Conservation (phyloP, 495 filamentous ascomycete species). For the Talaromyces thailandensis region DNA sequence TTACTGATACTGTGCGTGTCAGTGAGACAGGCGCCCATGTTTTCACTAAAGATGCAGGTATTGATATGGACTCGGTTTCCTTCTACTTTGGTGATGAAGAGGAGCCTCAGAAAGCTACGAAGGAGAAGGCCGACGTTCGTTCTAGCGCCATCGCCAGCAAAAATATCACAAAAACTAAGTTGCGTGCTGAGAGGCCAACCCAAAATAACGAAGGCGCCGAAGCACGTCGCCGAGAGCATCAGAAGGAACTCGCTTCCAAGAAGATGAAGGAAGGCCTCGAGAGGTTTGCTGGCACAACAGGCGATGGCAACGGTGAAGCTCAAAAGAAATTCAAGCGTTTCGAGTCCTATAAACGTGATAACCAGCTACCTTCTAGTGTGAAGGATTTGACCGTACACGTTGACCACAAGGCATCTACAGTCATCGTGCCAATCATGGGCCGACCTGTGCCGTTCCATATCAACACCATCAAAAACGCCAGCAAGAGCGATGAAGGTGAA, state of each 20-base stretch:
- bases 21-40: conserved; percentile 62
- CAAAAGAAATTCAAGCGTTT: conserved; percentile 98
- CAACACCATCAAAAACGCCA: conserved; percentile 96
- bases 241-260: conserved; percentile 78
- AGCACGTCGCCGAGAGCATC: conserved; percentile 77
- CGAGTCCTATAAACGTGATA: conserved; percentile 98
- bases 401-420: conserved; percentile 79
- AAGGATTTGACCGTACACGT: conserved; percentile 81
- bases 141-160: conserved; percentile 77
- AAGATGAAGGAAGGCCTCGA: conserved; percentile 84
- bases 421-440: conserved; percentile 95
- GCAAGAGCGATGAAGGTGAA: conserved; percentile 90
- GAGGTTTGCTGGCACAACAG: conserved; percentile 69
- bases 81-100: conserved; percentile 97
- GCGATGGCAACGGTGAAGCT: conserved; percentile 78
- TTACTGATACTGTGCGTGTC: conserved; percentile 90
- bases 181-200: conserved; percentile 79
- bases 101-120: conserved; percentile 48
- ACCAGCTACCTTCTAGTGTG: conserved; percentile 76
- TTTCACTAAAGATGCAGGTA: conserved; percentile 87
- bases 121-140: conserved; percentile 72
- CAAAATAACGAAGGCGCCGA: conserved; percentile 88
- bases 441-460: conserved; percentile 97
- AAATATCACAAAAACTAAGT: conserved; percentile 89
- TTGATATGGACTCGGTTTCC: conserved; percentile 81